phyloP scores from a whole-genome alignment of 305 asterid species.

The Fraxinus sp. region DNA sequence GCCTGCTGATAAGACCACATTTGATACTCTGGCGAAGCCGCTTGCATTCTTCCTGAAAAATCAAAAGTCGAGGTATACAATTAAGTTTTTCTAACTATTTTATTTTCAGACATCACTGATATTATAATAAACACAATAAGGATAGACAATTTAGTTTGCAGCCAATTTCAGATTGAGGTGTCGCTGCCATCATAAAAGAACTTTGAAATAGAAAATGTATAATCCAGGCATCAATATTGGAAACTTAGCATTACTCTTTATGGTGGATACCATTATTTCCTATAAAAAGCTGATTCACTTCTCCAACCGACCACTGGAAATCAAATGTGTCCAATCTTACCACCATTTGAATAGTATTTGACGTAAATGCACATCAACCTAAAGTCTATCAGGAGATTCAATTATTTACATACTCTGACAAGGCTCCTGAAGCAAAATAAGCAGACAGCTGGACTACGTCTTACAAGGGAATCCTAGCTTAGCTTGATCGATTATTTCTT shows the following conservation, averaged over 20 bases:
- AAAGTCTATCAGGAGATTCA: neutral
- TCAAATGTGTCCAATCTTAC: neutral
- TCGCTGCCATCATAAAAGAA: slow-evolving; percentile 13
- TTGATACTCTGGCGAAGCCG: slow-evolving; percentile 97
- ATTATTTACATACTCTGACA: neutral
- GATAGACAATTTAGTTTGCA: slow-evolving; percentile 7
- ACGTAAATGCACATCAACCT: slow-evolving; percentile 7
- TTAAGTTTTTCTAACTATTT: neutral
- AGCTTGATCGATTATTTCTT: neutral
- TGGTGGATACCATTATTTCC: neutral
- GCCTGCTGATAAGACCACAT: slow-evolving; percentile 85
- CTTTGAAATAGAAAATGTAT: slow-evolving; percentile 1
- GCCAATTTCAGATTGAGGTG: slow-evolving; percentile 6
- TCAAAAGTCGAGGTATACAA: neutral
- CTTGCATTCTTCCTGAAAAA: slow-evolving; percentile 93
- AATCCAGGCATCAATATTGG: neutral
- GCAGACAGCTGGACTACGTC: neutral
- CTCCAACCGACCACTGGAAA: neutral
- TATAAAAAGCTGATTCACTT: slow-evolving; percentile 4
- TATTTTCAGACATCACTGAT: neutral
- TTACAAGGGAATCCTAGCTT: neutral
- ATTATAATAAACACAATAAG: neutral
- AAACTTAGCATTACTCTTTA: neutral
- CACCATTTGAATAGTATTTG: neutral
- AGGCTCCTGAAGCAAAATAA: neutral